phyloP scores from a whole-genome alignment of 345 rosid species.

The Arabidopsis arenosa region DNA sequence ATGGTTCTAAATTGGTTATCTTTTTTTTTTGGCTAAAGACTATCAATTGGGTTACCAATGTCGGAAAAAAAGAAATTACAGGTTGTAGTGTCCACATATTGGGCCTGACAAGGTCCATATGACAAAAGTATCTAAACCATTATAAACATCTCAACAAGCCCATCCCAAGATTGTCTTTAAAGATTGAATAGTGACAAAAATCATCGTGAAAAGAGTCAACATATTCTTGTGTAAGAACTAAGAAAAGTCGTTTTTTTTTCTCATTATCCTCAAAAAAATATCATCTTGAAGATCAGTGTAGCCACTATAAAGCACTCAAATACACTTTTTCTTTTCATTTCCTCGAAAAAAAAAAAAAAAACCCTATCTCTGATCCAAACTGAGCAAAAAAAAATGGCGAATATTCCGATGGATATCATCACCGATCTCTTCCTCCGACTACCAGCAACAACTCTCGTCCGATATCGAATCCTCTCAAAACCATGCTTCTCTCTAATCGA shows the following conservation, averaged over 20 bases:
- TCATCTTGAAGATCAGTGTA: too few relatives aligned
- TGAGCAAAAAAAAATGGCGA: conserved; percentile 34
- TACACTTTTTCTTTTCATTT: not conserved
- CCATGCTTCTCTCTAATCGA: conserved; percentile 51
- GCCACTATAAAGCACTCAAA: too few relatives aligned
- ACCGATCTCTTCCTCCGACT: conserved; percentile 53
- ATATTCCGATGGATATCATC: conserved; percentile 54
- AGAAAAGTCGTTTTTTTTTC: too few relatives aligned
- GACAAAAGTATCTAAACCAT: not conserved
- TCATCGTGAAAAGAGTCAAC: too few relatives aligned
- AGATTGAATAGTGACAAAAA: too few relatives aligned
- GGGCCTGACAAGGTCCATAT: not conserved
- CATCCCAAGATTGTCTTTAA: not conserved
- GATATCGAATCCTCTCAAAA: conserved; percentile 52
- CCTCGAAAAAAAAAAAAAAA: not conserved
- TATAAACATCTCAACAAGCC: not conserved
- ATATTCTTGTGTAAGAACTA: too few relatives aligned
- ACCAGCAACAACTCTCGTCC: conserved; percentile 49
- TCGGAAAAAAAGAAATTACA: too few relatives aligned
- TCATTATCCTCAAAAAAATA: too few relatives aligned
- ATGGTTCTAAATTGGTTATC: too few relatives aligned
- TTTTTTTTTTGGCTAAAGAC: too few relatives aligned
- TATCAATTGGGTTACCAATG: too few relatives aligned
- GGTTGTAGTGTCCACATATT: not conserved
- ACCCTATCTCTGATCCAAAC: not conserved